Conservation (phyloP, 2,329 filamentous ascomycete species). For the Lasiodiplodia sp. region DNA sequence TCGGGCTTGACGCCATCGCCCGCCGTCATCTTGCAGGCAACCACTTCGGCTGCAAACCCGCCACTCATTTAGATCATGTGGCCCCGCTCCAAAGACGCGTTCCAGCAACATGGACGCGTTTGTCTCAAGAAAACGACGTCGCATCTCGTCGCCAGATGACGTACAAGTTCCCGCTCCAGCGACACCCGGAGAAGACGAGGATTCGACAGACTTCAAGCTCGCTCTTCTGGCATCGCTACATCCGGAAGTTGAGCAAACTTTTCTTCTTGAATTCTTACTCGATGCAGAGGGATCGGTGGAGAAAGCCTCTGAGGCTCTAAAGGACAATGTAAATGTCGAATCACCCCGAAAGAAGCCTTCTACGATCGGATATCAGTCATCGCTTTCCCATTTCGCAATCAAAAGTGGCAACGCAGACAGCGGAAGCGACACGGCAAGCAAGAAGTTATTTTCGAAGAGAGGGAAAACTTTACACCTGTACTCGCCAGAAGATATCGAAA, state of each 20-base stretch:
- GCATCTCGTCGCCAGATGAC: constrained; percentile 32
- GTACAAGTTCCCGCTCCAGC: constrained; percentile 3
- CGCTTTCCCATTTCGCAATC: constrained; percentile 42
- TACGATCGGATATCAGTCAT: constrained; percentile 53
- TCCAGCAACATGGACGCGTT: constrained; percentile 46
- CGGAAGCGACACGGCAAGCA: constrained; percentile 31
- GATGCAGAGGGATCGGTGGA: constrained; percentile 79
- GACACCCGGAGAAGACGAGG: constrained; percentile 58
- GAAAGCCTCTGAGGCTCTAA: constrained; percentile 66
- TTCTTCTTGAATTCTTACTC: constrained; percentile 79
- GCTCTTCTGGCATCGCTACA: constrained; percentile 82
- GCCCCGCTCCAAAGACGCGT: not conserved
- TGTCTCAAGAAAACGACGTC: constrained; percentile 46
- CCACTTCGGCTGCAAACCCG: not conserved
- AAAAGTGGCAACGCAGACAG: not conserved
- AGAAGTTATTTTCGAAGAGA: constrained; percentile 69
- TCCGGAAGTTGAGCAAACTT: constrained; percentile 67
- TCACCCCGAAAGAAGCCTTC: constrained; percentile 44
- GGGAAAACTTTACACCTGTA: constrained; percentile 86
- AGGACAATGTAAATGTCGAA: constrained; percentile 35
- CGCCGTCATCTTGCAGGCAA: constrained; percentile 2
- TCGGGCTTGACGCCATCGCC: constrained; percentile 24
- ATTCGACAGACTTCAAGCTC: constrained; percentile 90
- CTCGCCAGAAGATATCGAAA: constrained; percentile 79
- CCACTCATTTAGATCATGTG: not conserved